These are phyloP conservation scores for Grosmannia clavigera DNA, from an alignment of 2,329 filamentous ascomycete genomes.

Conservation along the genomic window DNA sequence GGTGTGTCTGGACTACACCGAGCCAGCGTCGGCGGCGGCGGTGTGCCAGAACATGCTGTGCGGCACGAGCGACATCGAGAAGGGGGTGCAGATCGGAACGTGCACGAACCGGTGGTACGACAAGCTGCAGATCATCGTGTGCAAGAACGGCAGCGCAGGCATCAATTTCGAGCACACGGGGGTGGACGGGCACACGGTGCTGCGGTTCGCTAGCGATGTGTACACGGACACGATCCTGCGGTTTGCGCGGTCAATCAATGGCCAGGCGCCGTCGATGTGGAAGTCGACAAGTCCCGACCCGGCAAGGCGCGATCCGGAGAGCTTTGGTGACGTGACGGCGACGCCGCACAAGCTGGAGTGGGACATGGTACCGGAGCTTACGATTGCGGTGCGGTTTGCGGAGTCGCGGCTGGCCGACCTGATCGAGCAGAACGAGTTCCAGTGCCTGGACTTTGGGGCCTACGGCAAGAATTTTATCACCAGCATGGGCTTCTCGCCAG, in stretches of 20 bases:
- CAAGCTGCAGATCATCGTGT: constrained; percentile 97
- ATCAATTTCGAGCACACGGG: constrained; percentile 99
- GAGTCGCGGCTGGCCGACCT: constrained; percentile 89
- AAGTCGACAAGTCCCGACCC: constrained; percentile 83
- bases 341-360: constrained; percentile 94
- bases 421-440: constrained; percentile 93
- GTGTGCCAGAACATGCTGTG: constrained; percentile 99
- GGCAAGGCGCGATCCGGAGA: constrained; percentile 77
- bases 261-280: constrained; percentile 84
- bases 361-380: constrained; percentile 90
- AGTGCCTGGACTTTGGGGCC: constrained; percentile 74
- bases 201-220: constrained; percentile 89
- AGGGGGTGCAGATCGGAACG: constrained; percentile 89
- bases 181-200: constrained; percentile 91
- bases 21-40: constrained; percentile 65
- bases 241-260: constrained; percentile 91
- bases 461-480: constrained; percentile 99
- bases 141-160: constrained; percentile 93
- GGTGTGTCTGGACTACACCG: constrained; percentile 84
- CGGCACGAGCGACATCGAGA: constrained; percentile 81
- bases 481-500: constrained; percentile 89
- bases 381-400: constrained; percentile 83
- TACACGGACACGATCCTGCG: constrained; percentile 97
- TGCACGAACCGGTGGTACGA: constrained; percentile 99
- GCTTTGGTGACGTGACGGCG: constrained; percentile 85